Evolutionary conservation across 495 filamentous ascomycete species (phyloP).

Genomic region (Aspergillus heteromorphus): DNA sequence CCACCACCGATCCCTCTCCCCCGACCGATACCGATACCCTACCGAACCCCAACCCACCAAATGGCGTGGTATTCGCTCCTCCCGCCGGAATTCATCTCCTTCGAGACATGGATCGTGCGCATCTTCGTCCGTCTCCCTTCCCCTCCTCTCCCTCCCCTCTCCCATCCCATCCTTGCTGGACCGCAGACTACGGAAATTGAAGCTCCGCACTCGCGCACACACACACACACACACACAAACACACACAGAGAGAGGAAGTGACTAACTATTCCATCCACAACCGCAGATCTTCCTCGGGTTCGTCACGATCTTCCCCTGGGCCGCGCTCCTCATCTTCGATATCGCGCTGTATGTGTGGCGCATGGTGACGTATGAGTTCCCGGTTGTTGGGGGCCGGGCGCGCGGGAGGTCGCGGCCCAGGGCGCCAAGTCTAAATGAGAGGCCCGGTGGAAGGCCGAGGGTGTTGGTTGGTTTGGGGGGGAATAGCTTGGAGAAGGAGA

Average conservation of each 20-base stretch:
- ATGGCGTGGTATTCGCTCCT: constrained; percentile 68
- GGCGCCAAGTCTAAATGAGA: constrained; percentile 58
- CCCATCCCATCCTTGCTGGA: too few species aligned
- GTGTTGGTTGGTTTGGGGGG: constrained; percentile 37
- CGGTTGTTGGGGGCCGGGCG: constrained; percentile 58
- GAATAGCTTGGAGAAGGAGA: constrained; percentile 9
- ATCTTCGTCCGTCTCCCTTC: constrained; percentile 52
- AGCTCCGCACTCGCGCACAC: too few species aligned
- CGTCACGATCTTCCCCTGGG: constrained; percentile 63
- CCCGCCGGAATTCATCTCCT: constrained; percentile 45
- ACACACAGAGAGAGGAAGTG: too few species aligned
- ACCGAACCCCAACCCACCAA: background rate
- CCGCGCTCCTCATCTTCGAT: constrained; percentile 61
- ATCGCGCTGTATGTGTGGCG: constrained; percentile 60
- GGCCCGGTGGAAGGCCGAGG: constrained; percentile 49
- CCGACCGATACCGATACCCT: background rate
- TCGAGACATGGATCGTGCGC: constrained; percentile 61
- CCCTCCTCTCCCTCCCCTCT: background rate
- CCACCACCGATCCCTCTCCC: background rate
- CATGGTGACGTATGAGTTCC: constrained; percentile 52
- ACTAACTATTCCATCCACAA: too few species aligned
- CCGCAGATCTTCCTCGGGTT: constrained; percentile 57
- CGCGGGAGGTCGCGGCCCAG: constrained; percentile 56
- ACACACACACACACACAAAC: too few species aligned
- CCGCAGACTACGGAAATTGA: too few species aligned